Conservation (phyloP, 2,329 filamentous ascomycete species). For the Neofusicoccum kwambonambiense region DNA sequence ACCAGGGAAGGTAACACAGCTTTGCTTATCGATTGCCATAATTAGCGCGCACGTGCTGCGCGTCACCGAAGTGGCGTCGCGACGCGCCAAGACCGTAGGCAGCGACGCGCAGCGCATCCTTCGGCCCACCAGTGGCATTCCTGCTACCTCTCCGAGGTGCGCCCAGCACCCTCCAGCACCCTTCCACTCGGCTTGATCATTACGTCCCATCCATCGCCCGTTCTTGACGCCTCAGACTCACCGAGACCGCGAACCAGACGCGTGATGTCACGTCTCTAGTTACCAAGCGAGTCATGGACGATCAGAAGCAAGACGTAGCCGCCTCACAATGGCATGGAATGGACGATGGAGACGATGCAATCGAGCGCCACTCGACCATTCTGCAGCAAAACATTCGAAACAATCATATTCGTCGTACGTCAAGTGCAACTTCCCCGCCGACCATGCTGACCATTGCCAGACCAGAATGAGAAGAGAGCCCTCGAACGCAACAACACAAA, state of each 20-base stretch:
- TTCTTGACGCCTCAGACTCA: background rate
- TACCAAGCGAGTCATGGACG: background rate
- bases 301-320: background rate
- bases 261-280: background rate
- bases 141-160: background rate
- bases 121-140: background rate
- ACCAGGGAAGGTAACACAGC: background rate
- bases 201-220: background rate
- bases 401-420: background rate
- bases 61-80: background rate
- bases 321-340: background rate
- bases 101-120: slow-evolving; percentile 1
- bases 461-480: background rate
- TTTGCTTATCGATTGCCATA: slow-evolving; percentile 11
- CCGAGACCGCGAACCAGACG: background rate
- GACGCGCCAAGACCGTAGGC: slow-evolving; percentile 1
- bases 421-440: background rate
- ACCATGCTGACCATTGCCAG: background rate
- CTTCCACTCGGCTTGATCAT: background rate
- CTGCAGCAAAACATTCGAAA: background rate
- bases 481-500: background rate
- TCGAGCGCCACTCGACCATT: background rate
- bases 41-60: slow-evolving; percentile 3
- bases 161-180: background rate
- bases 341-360: background rate